Conservation (phyloP, 768 basidiomycete species). For the Lepiota venenata region DNA sequence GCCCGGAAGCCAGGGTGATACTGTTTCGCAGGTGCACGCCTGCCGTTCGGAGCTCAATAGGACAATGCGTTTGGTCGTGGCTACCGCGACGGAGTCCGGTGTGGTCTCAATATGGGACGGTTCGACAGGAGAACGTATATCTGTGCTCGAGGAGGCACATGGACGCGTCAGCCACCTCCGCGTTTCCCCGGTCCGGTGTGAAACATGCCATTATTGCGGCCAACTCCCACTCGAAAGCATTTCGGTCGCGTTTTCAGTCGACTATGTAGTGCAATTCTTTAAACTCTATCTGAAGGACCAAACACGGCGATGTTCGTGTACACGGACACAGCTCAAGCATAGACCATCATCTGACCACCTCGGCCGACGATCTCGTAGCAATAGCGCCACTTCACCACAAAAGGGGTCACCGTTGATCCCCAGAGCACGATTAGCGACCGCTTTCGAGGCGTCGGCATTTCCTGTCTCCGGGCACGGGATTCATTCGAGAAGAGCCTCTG, state of each 20-base stretch:
- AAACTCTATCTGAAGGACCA: constrained; percentile 57
- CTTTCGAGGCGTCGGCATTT: constrained; percentile 53
- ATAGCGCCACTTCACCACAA: constrained; percentile 45
- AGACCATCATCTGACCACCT: constrained; percentile 43
- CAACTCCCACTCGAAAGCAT: constrained; percentile 66
- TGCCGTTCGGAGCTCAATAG: constrained; percentile 51
- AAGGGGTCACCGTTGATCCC: constrained; percentile 45
- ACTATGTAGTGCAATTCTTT: constrained; percentile 60
- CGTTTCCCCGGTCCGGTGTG: constrained; percentile 49
- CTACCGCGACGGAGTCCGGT: constrained; percentile 61
- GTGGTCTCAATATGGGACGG: constrained; percentile 77
- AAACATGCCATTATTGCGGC: constrained; percentile 69
- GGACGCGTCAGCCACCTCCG: constrained; percentile 60
- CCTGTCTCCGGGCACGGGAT: constrained; percentile 81
- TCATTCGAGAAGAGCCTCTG: constrained; percentile 69
- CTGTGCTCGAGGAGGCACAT: constrained; percentile 55
- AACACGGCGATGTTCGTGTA: constrained; percentile 66
- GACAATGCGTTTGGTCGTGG: constrained; percentile 49
- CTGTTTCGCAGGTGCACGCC: constrained; percentile 49
- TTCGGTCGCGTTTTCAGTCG: constrained; percentile 62
- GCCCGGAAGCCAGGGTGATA: constrained; percentile 57
- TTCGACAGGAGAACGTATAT: constrained; percentile 58
- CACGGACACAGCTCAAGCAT: constrained; percentile 42
- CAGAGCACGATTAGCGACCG: constrained; percentile 47
- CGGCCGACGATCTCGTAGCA: constrained; percentile 59